Percentiles rank a stretch among this genome's conserved stretches.
These are phyloP conservation scores for Paraconiothyrium sp. DNA, from an alignment of 2,329 filamentous ascomycete genomes.

Conservation along the genomic window DNA sequence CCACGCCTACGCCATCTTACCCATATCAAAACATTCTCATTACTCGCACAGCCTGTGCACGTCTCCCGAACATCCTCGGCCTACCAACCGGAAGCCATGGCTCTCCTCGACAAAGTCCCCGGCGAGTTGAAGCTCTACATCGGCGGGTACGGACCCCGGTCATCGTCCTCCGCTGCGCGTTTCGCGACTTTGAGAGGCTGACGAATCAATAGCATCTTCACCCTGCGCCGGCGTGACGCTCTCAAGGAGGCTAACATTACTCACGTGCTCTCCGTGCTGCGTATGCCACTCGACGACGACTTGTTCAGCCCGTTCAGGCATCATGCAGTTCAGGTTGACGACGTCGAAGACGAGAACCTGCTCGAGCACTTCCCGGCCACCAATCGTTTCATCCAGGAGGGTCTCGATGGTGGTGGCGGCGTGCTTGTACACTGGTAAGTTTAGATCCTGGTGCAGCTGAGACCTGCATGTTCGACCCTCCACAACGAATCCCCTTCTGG, in stretches of 20 bases:
- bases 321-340: slow-evolving; percentile 84
- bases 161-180: slow-evolving; percentile 27
- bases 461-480: slow-evolving; percentile 40
- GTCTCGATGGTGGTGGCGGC: slow-evolving; percentile 68
- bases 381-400: slow-evolving; percentile 84
- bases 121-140: slow-evolving; percentile 78
- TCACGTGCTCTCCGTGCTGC: slow-evolving; percentile 86
- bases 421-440: slow-evolving; percentile 78
- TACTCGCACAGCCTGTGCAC: slow-evolving; percentile 23
- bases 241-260: slow-evolving; percentile 81
- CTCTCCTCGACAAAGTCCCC: slow-evolving; percentile 71
- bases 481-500: slow-evolving; percentile 35
- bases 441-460: slow-evolving; percentile 46
- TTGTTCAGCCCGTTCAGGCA: slow-evolving; percentile 74
- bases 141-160: slow-evolving; percentile 70
- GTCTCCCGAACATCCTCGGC: slow-evolving; percentile 32
- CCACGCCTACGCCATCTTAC: slow-evolving; percentile 24
- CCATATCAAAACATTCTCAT: slow-evolving; percentile 21
- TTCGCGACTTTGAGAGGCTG: slow-evolving; percentile 30
- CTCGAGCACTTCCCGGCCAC: slow-evolving; percentile 80
- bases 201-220: slow-evolving; percentile 72
- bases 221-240: slow-evolving; percentile 74
- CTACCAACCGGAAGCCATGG: slow-evolving; percentile 54
- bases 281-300: slow-evolving; percentile 65
- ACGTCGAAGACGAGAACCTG: slow-evolving; percentile 88